A percentile compares a stretch with the other conserved stretches of the same genome.
phyloP scores from a whole-genome alignment of 2,329 filamentous ascomycete species.

The Claviceps cyperi region DNA sequence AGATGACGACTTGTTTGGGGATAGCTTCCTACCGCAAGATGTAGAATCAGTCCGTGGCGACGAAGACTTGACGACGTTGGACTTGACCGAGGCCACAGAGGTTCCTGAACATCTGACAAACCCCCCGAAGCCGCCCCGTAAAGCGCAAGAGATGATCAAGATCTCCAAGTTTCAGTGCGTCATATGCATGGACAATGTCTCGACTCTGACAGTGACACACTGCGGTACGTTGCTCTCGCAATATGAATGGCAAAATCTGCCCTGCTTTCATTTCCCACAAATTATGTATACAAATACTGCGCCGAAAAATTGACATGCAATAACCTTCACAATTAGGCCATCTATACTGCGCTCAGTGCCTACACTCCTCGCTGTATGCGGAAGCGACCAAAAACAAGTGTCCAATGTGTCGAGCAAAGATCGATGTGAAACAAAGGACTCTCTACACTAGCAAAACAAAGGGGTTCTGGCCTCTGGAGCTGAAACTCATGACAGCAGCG shows the following conservation, averaged over 20 bases:
- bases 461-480: conserved; percentile 42
- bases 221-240: conserved; percentile 38
- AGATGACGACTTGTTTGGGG: conserved; percentile 17
- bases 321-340: conserved; percentile 28
- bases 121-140: conserved; percentile 12
- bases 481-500: conserved; percentile 46
- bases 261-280: not conserved
- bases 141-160: conserved; percentile 35
- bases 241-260: too few relatives aligned
- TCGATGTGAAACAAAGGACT: conserved; percentile 32
- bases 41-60: conserved; percentile 5
- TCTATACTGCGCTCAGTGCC: conserved; percentile 48
- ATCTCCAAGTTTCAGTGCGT: conserved; percentile 47
- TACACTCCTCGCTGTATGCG: conserved; percentile 45
- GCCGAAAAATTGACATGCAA: not conserved
- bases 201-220: conserved; percentile 45
- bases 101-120: conserved; percentile 29
- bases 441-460: conserved; percentile 31
- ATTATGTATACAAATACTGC: too few relatives aligned
- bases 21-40: conserved; percentile 5
- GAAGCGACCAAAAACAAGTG: conserved; percentile 42
- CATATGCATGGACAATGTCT: conserved; percentile 51
- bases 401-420: conserved; percentile 47
- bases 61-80: conserved; percentile 18
- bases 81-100: conserved; percentile 26